Conservation (phyloP, 257 asterid genomes). For the Prunella vulgaris region DNA sequence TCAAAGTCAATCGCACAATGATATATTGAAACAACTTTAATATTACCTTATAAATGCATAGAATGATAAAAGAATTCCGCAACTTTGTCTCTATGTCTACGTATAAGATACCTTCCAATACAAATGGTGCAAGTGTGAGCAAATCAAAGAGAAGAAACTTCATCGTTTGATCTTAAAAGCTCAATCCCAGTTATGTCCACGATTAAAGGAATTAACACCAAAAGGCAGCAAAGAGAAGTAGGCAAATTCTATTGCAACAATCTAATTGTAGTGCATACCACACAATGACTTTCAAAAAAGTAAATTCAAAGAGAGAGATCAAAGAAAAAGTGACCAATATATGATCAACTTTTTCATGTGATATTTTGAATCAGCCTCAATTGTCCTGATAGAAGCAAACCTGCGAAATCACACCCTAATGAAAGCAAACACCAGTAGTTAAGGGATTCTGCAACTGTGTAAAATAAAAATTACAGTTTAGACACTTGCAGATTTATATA, state of each 20-base stretch:
- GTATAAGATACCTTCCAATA: background rate
- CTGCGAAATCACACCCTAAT: conserved; percentile 19
- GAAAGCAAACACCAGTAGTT: no score
- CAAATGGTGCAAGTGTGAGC: no score
- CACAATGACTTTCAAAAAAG: conserved; percentile 21
- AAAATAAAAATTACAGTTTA: background rate
- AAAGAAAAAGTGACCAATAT: conserved; percentile 37
- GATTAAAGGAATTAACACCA: background rate
- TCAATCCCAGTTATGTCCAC: background rate
- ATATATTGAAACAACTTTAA: background rate
- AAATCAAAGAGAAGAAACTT: background rate
- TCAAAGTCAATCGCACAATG: background rate
- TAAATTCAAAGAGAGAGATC: conserved; percentile 35
- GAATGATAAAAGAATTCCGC: background rate
- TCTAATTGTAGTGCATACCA: conserved; percentile 29
- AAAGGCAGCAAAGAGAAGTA: background rate
- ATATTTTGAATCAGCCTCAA: conserved; percentile 30
- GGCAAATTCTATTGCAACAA: background rate
- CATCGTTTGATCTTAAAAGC: background rate
- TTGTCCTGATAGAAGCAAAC: conserved; percentile 41
- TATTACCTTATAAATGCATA: background rate
- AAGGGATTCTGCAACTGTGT: background rate
- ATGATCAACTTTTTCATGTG: conserved; percentile 41
- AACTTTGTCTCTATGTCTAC: background rate
- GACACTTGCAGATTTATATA: background rate